A percentile compares a stretch with the other conserved stretches of the same genome.
Conservation (phyloP, 2,329 filamentous ascomycete genomes). For the Arthrobotrys musiformis region DNA sequence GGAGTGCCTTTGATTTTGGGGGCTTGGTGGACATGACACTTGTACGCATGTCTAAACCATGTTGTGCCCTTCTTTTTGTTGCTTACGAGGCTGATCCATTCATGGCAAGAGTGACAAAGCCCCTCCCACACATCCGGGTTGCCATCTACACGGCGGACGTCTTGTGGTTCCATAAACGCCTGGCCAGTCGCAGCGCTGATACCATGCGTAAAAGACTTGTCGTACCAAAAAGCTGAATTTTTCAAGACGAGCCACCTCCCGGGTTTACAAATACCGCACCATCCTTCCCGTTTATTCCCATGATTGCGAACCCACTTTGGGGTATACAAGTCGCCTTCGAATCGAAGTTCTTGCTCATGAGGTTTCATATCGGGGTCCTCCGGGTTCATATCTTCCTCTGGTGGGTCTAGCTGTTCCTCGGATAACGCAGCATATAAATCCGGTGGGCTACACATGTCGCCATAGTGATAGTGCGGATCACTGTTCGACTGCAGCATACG, state of each 20-base stretch:
- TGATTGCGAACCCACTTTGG: conserved; percentile 85
- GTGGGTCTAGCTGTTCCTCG: conserved; percentile 78
- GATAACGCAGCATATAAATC: conserved; percentile 80
- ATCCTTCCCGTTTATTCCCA: conserved; percentile 87
- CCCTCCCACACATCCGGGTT: conserved; percentile 86
- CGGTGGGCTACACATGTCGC: conserved; percentile 78
- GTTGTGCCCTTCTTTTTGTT: conserved; percentile 93
- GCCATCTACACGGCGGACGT: conserved; percentile 79
- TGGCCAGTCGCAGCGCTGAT: conserved; percentile 83
- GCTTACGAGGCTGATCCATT: conserved; percentile 83
- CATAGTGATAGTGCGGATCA: conserved; percentile 77
- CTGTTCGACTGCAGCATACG: conserved; percentile 79
- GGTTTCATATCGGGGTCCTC: conserved; percentile 78
- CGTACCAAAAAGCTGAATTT: conserved; percentile 93
- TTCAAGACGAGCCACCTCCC: conserved; percentile 87
- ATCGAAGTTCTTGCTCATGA: conserved; percentile 81
- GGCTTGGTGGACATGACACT: conserved; percentile 68
- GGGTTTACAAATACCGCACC: conserved; percentile 89
- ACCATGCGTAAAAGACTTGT: conserved; percentile 89
- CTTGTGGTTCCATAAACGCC: conserved; percentile 79
- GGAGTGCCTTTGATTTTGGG: conserved; percentile 77
- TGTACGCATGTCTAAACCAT: conserved; percentile 90
- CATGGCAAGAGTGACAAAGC: conserved; percentile 79
- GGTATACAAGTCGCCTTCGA: conserved; percentile 83
- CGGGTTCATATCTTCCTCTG: conserved; percentile 83